Percentiles rank a stretch among this genome's conserved stretches.
Conservation (phyloP, 306 rosid species). For the Begonia fuchsioides region DNA sequence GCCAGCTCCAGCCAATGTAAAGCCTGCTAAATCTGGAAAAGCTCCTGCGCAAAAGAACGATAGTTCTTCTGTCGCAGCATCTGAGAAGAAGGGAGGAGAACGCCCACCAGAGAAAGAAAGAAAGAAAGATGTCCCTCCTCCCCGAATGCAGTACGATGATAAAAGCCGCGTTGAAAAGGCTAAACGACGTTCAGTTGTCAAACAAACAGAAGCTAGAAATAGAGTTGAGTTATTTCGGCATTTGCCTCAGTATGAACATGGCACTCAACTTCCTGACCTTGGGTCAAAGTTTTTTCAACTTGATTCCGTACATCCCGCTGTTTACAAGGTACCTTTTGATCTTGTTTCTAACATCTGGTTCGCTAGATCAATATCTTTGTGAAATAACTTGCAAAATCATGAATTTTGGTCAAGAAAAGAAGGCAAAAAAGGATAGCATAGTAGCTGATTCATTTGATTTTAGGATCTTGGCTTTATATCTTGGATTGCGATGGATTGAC, state of each 20-base stretch:
- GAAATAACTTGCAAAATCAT: too few species aligned
- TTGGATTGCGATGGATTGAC: neutral
- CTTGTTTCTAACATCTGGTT: neutral
- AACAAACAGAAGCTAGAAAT: slow-evolving; percentile 69
- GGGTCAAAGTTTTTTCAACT: slow-evolving; percentile 59
- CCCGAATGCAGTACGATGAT: slow-evolving; percentile 76
- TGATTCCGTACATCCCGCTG: slow-evolving; percentile 65
- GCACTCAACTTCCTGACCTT: slow-evolving; percentile 56
- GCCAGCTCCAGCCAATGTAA: slow-evolving; percentile 4
- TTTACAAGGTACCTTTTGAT: slow-evolving; percentile 47
- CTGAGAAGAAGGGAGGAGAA: slow-evolving; percentile 50
- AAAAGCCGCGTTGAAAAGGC: slow-evolving; percentile 59
- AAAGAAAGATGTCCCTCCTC: slow-evolving; percentile 74
- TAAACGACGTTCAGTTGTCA: slow-evolving; percentile 53
- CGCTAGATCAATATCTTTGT: too few species aligned
- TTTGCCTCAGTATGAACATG: slow-evolving; percentile 80
- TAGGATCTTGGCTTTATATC: neutral
- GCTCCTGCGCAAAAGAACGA: slow-evolving; percentile 39
- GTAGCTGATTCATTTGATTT: too few species aligned
- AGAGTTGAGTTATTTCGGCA: slow-evolving; percentile 78
- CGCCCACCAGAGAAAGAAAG: slow-evolving; percentile 58
- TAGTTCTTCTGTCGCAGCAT: slow-evolving; percentile 25
- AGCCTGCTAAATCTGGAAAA: slow-evolving; percentile 29
- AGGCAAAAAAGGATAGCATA: too few species aligned
- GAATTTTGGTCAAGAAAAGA: too few species aligned